Percentiles rank a stretch among this genome's conserved stretches.
phyloP scores from a whole-genome alignment of 768 basidiomycete genomes.

The Zangia roseola region DNA sequence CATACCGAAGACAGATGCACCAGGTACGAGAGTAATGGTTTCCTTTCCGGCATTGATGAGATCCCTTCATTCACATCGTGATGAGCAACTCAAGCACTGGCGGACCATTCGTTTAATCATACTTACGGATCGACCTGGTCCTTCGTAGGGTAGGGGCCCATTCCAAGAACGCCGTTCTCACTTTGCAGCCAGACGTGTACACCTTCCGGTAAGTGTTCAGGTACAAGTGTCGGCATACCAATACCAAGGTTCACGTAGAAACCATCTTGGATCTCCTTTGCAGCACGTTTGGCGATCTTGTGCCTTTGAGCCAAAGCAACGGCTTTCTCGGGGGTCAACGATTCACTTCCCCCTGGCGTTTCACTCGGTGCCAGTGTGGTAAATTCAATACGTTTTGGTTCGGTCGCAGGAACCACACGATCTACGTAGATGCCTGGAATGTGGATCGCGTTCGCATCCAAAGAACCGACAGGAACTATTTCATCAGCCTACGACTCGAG shows the following conservation, averaged over 20 bases:
- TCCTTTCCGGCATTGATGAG: conserved; percentile 95
- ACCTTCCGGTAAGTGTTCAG: conserved; percentile 69
- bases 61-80: conserved; percentile 54
- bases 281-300: conserved; percentile 82
- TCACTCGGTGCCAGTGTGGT: conserved; percentile 60
- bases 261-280: conserved; percentile 85
- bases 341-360: conserved; percentile 25
- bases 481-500: conserved; percentile 65
- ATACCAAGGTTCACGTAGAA: conserved; percentile 89
- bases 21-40: conserved; percentile 88
- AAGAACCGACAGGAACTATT: conserved; percentile 79
- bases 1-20: conserved; percentile 87
- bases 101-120: background rate
- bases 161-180: conserved; percentile 87
- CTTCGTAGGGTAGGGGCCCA: conserved; percentile 87
- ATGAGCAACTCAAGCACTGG: conserved; percentile 3
- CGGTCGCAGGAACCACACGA: conserved; percentile 77
- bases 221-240: conserved; percentile 88
- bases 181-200: conserved; percentile 88
- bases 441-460: conserved; percentile 82
- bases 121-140: conserved; percentile 79
- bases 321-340: conserved; percentile 48
- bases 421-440: conserved; percentile 86
- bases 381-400: conserved; percentile 77
- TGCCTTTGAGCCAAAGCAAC: conserved; percentile 56